phyloP scores from a whole-genome alignment of 129 eudicot species.

The Heracleum sosnowskyi region DNA sequence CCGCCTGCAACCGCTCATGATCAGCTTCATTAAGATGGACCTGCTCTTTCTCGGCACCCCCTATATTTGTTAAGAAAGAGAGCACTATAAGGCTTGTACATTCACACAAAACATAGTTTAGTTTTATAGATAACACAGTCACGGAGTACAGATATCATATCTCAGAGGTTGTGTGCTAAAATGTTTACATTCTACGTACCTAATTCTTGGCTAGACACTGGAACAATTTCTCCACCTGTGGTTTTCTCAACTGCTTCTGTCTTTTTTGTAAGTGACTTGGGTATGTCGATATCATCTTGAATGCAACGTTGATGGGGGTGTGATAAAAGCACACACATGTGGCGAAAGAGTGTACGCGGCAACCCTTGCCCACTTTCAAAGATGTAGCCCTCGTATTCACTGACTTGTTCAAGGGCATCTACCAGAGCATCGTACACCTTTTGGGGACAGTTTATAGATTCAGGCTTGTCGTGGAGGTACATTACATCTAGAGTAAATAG shows the following conservation, averaged over 20 bases:
- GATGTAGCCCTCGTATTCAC: conserved; percentile 88
- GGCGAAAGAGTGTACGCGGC: conserved; percentile 58
- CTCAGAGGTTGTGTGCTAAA: neutral
- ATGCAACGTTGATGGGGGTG: conserved; percentile 91
- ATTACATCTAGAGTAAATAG: conserved; percentile 82
- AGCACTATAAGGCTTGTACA: neutral
- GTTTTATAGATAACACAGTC: neutral
- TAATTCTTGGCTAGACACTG: conserved; percentile 43
- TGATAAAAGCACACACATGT: conserved; percentile 68
- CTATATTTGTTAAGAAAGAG: neutral
- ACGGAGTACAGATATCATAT: neutral
- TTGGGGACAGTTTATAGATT: conserved; percentile 89
- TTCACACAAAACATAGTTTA: neutral
- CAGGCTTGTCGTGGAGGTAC: conserved; percentile 92
- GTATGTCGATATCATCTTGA: conserved; percentile 75
- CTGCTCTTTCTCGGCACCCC: neutral
- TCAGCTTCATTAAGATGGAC: neutral
- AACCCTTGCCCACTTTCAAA: conserved; percentile 87
- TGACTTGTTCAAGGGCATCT: conserved; percentile 80
- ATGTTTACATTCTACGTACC: neutral
- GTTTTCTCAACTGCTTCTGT: conserved; percentile 33
- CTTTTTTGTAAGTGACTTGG: conserved; percentile 65
- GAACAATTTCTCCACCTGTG: conserved; percentile 42
- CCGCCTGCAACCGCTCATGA: too few relatives aligned
- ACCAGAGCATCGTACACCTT: conserved; percentile 85